phyloP scores from a whole-genome alignment of 2,329 filamentous ascomycete genomes.

The Dendryphion nanum region DNA sequence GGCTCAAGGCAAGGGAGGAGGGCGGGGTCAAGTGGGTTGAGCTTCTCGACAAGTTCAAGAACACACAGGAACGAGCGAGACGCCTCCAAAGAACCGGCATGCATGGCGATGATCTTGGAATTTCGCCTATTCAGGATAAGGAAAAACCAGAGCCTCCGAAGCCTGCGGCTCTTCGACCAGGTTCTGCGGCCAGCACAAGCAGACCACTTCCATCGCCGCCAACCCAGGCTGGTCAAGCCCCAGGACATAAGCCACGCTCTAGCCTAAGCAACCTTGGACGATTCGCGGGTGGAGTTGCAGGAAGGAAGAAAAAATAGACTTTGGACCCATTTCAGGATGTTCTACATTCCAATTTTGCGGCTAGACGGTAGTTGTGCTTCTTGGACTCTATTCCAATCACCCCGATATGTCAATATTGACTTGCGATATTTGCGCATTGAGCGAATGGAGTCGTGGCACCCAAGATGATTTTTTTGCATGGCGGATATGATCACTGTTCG shows the following conservation, averaged over 20 bases:
- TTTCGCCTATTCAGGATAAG: conserved; percentile 26
- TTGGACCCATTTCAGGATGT: conserved; percentile 1
- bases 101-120: conserved; percentile 32
- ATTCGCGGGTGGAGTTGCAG: conserved; percentile 44
- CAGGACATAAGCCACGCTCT: conserved; percentile 37
- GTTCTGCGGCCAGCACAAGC: conserved; percentile 20
- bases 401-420: too few species aligned
- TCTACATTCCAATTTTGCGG: too few species aligned
- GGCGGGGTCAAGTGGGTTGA: conserved; percentile 87
- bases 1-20: conserved; percentile 80
- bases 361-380: too few species aligned
- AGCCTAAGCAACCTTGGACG: conserved; percentile 46
- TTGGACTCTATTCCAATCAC: too few species aligned
- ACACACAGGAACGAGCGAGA: conserved; percentile 82
- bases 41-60: conserved; percentile 89
- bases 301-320: conserved; percentile 39
- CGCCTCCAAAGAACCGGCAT: conserved; percentile 60
- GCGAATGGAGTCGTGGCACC: conserved; percentile 4
- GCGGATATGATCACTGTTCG: neutral
- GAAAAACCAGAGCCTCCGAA: conserved; percentile 30
- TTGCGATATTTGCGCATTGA: conserved; percentile 1
- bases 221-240: conserved; percentile 10
- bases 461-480: neutral
- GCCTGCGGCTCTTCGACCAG: conserved; percentile 15
- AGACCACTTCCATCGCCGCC: conserved; percentile 18